Percentiles rank a stretch among this genome's conserved stretches.
phyloP scores from a whole-genome alignment of 306 rosid genomes.

The Myrica gale region DNA sequence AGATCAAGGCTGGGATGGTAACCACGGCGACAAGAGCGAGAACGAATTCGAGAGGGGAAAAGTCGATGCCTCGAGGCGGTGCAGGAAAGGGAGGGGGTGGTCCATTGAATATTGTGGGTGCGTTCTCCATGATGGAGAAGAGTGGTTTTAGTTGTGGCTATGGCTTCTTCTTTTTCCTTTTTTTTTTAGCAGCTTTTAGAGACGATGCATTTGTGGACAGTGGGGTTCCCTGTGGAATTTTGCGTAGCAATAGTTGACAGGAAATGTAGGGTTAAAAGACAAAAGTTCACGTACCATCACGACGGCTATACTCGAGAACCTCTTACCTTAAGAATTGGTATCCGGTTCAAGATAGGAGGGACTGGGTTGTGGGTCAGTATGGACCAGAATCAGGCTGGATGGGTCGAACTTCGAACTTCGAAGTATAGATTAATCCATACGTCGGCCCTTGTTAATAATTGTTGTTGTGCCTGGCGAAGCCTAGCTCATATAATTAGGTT shows the following conservation, averaged over 20 bases:
- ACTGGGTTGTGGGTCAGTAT: too few relatives aligned
- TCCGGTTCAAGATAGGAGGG: background rate
- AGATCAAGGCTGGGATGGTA: conserved; percentile 69
- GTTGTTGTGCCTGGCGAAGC: background rate
- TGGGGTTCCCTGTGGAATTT: conserved; percentile 7
- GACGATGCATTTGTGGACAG: background rate
- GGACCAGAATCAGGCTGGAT: background rate
- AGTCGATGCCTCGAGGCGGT: conserved; percentile 47
- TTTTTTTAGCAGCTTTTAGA: background rate
- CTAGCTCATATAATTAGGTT: background rate
- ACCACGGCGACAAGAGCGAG: conserved; percentile 68
- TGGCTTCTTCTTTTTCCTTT: background rate
- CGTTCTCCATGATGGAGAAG: conserved; percentile 44
- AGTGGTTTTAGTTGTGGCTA: background rate
- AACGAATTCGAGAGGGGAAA: conserved; percentile 78
- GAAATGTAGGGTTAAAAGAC: background rate
- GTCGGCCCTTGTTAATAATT: background rate
- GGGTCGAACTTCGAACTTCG: too few relatives aligned
- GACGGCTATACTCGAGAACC: background rate
- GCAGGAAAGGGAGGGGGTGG: conserved; percentile 49
- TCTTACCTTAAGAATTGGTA: too few relatives aligned
- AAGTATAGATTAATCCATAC: too few relatives aligned
- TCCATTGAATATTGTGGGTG: conserved; percentile 25
- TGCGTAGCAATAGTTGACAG: conserved; percentile 19
- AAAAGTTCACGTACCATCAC: background rate